These are phyloP conservation scores for Eimeria necatrix DNA, from an alignment of 169 alveolate species.

Conservation along the genomic window DNA sequence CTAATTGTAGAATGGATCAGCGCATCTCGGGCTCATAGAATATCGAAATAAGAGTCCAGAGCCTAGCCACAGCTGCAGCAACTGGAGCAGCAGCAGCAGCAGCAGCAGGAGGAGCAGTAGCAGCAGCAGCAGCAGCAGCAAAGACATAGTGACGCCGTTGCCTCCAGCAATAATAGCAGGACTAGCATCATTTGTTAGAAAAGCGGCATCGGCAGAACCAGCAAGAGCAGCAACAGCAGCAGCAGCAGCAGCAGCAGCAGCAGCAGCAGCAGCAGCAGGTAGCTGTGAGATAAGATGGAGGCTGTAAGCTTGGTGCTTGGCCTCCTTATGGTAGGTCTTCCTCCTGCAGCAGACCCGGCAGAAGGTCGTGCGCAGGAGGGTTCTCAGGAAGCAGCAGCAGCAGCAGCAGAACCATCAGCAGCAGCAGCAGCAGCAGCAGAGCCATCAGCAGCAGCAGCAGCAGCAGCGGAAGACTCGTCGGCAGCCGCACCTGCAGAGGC, in stretches of 20 bases:
- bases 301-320: neutral
- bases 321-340: neutral
- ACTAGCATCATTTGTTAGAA: no score
- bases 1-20: no score
- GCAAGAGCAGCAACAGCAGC: no score
- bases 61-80: constrained; percentile 21
- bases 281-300: no score
- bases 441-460: neutral
- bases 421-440: constrained; percentile 8
- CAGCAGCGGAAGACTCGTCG: neutral
- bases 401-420: neutral
- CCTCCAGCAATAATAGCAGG: no score
- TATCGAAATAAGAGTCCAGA: neutral
- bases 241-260: constrained; percentile 2
- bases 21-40: constrained; percentile 5
- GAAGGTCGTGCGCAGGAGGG: no score
- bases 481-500: neutral
- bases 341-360: neutral
- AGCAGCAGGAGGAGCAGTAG: neutral
- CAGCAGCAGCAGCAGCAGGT: neutral
- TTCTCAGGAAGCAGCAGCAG: neutral
- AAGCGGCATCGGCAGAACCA: no score
- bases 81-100: neutral
- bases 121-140: constrained; percentile 41
- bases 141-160: no score